A percentile compares a stretch with the other conserved stretches of the same genome.
These are phyloP conservation scores for Pseudonitzschia pungens DNA, from an alignment of 108 stramenopile species.

Conservation along the genomic window DNA sequence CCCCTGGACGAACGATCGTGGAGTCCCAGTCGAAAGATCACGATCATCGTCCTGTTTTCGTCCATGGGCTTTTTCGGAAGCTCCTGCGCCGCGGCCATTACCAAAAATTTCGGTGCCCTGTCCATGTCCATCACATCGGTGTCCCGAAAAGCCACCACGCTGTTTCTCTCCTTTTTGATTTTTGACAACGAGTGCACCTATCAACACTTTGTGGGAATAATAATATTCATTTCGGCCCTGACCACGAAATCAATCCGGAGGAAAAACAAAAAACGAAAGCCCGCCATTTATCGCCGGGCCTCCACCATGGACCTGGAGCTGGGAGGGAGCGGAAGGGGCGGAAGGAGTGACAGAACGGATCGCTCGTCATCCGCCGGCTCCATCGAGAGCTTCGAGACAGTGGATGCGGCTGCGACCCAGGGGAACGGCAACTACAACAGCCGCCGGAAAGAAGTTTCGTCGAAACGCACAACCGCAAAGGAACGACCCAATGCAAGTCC, in stretches of 20 bases:
- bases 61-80: constrained; percentile 83
- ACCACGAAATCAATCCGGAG: constrained; percentile 67
- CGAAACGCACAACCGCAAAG: background rate
- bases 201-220: constrained; percentile 78
- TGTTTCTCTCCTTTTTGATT: constrained; percentile 85
- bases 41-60: constrained; percentile 66
- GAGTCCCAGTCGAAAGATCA: constrained; percentile 56
- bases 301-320: constrained; percentile 1
- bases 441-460: background rate
- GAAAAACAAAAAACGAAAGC: constrained; percentile 24
- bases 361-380: background rate
- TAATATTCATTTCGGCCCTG: constrained; percentile 73
- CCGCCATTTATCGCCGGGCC: background rate
- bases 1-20: constrained; percentile 64
- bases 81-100: constrained; percentile 86
- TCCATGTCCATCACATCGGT: constrained; percentile 89
- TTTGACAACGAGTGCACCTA: constrained; percentile 84
- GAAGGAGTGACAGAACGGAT: background rate
- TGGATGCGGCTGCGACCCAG: background rate
- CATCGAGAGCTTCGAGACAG: background rate
- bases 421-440: background rate
- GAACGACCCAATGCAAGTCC: background rate
- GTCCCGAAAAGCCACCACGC: constrained; percentile 85
- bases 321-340: background rate
- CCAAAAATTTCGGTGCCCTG: constrained; percentile 89